These are phyloP conservation scores for Pinus albicaulis DNA, from an alignment of 75 land plant species.

Conservation along the genomic window DNA sequence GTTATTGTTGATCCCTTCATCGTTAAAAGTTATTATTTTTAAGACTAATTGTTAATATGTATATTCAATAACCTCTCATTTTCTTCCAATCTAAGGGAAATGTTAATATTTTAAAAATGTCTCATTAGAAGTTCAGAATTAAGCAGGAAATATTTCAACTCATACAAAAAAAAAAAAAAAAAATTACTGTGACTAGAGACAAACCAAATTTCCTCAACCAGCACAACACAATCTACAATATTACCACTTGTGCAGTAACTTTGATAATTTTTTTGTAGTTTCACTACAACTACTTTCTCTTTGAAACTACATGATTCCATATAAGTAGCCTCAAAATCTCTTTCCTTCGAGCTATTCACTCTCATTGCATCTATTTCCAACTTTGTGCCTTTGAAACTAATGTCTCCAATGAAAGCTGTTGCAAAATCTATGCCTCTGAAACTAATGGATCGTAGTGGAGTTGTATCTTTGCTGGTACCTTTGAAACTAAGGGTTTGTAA, in stretches of 20 bases:
- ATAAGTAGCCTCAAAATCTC: conserved; percentile 15
- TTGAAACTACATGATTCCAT: conserved; percentile 13
- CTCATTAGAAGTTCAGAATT: background rate
- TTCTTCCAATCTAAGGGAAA: background rate
- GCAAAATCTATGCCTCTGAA: background rate
- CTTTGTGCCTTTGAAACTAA: conserved; percentile 11
- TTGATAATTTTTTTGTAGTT: conserved; percentile 76
- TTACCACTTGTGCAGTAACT: conserved; percentile 81
- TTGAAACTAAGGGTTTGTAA: conserved; percentile 6
- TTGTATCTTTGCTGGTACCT: background rate
- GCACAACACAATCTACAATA: conserved; percentile 89
- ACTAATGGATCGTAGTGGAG: background rate
- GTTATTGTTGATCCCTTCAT: no score
- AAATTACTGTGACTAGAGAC: background rate
- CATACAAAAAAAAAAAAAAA: background rate
- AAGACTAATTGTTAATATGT: no score
- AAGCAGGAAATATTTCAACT: background rate
- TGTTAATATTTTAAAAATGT: background rate
- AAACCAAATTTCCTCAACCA: conserved; percentile 70
- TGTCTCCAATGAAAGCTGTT: background rate
- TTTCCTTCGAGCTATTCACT: background rate
- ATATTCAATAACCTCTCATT: background rate
- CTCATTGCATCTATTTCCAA: background rate
- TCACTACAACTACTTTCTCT: conserved; percentile 71
- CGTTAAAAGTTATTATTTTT: no score